A percentile compares a stretch with the other conserved stretches of the same genome.
Evolutionary conservation across 139 green algal genomes (phyloP).

Genomic region (Picochlorum sp.): DNA sequence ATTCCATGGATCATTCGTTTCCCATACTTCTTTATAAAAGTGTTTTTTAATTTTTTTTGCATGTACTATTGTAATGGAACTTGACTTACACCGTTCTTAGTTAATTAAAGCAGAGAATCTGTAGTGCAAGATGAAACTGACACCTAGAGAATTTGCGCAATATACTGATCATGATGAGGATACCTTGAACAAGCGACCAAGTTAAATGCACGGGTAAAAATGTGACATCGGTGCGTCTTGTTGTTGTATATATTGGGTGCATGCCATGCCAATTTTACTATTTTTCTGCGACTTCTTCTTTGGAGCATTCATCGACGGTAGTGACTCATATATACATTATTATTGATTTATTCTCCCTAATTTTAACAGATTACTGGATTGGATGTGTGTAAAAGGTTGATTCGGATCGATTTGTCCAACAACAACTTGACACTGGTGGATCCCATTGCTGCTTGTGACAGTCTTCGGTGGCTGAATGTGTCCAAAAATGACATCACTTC

Average conservation of each 20-base stretch:
- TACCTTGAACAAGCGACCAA: not conserved
- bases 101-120: no score
- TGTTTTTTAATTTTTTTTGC: no score
- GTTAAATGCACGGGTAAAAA: slow-evolving; percentile 8
- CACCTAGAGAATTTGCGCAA: not conserved
- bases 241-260: no score
- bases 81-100: no score
- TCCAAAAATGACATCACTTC: slow-evolving; percentile 9
- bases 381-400: slow-evolving; percentile 9
- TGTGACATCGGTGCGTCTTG: not conserved
- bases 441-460: not conserved
- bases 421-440: slow-evolving; percentile 17
- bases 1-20: slow-evolving; percentile 52
- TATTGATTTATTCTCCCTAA: not conserved
- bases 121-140: slow-evolving; percentile 6
- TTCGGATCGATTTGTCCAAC: slow-evolving; percentile 18
- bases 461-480: slow-evolving; percentile 23
- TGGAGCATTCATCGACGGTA: not conserved
- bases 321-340: not conserved
- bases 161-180: not conserved
- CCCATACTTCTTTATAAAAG: not conserved
- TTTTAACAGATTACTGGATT: slow-evolving; percentile 20
- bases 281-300: not conserved
- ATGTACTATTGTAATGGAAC: no score
- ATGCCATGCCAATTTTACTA: not conserved